Percentiles rank a stretch among this genome's conserved stretches.
phyloP scores from a whole-genome alignment of 257 asterid genomes.

The Fraxinus excelsior region DNA sequence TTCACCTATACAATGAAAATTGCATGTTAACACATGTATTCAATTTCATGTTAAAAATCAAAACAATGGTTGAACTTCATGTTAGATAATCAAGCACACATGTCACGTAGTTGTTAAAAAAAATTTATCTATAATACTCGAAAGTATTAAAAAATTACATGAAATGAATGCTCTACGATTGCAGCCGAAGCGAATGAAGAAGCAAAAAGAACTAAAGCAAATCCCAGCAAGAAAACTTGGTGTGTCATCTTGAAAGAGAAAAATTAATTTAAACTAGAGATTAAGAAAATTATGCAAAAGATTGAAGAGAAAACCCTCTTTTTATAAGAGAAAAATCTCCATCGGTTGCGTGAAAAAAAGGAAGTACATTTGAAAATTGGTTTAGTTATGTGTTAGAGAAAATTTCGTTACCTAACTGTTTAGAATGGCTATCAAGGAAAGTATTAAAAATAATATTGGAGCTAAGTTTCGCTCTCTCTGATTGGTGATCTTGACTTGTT shows the following conservation, averaged over 20 bases:
- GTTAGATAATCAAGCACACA: no score
- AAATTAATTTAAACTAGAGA: background rate
- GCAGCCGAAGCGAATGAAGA: constrained; percentile 36
- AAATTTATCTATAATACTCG: background rate
- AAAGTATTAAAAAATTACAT: constrained; percentile 25
- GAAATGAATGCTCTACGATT: constrained; percentile 45
- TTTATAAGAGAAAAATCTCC: background rate
- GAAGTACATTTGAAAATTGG: background rate
- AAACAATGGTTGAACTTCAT: no score
- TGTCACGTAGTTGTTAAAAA: no score
- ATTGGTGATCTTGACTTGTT: constrained; percentile 22
- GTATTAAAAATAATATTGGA: constrained; percentile 10
- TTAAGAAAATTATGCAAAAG: background rate
- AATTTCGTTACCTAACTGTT: constrained; percentile 44
- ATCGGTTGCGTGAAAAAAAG: constrained; percentile 42
- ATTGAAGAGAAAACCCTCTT: background rate
- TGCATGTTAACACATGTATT: background rate
- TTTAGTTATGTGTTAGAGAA: constrained; percentile 22
- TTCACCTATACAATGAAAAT: constrained; percentile 40
- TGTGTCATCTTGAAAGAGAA: constrained; percentile 20
- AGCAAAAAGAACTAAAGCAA: constrained; percentile 27
- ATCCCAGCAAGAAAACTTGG: constrained; percentile 6
- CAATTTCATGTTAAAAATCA: no score
- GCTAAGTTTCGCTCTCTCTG: background rate
- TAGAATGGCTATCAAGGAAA: constrained; percentile 38